Evolutionary conservation across 2,329 filamentous ascomycete species (phyloP), one percentile per base, ranked within the genome.

Genomic region (Tolypocladium album): DNA sequence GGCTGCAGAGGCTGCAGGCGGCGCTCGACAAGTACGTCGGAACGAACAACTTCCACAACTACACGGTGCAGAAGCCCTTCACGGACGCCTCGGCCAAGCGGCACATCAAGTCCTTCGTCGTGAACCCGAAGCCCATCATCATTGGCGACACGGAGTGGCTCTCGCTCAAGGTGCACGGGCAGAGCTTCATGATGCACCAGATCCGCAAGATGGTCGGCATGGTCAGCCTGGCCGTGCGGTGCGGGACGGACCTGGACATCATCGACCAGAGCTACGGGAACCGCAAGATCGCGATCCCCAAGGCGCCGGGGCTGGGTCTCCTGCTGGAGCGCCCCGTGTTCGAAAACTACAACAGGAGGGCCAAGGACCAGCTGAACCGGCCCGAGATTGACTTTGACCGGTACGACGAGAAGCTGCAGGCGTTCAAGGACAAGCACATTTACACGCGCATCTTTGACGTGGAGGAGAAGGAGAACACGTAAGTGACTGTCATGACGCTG

Each of bases 161-260:
- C 5, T 94, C 89, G 52, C 80, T 97, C 65, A 96, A 96, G 72
- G 92, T 99, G 31, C 94, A 99, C 74, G 94, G 94, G 0, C 94
- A 99, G 75, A 93, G 88, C 70, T 99, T 99, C 81, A 99, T 99
- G 94, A 99, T 99, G 94, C 94, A 99, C 75, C 94, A 99, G 77
- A 99, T 99, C 74, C 88, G 94, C 69, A 99, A 97, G 76, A 97
- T 99, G 94, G 90, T 99, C 20, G 91, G 90, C 60, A 92, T 99
- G 88, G 90, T 86, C 11, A 86, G 90, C 40, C 80, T 99, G 62
- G 79, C 93, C 7, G 88, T 95, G 8, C 87, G 94, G 43, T 95
- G 89, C 72, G 94, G 91, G 57, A 87, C 87, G n/a, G 80, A 89
- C 4, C 79, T 86, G 4, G 77, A 83, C 13, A 84, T 89, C 36